Percentiles rank a stretch among this genome's conserved stretches.
Conservation (phyloP, 2,329 filamentous ascomycete genomes). For the Diaporthe vaccinii region DNA sequence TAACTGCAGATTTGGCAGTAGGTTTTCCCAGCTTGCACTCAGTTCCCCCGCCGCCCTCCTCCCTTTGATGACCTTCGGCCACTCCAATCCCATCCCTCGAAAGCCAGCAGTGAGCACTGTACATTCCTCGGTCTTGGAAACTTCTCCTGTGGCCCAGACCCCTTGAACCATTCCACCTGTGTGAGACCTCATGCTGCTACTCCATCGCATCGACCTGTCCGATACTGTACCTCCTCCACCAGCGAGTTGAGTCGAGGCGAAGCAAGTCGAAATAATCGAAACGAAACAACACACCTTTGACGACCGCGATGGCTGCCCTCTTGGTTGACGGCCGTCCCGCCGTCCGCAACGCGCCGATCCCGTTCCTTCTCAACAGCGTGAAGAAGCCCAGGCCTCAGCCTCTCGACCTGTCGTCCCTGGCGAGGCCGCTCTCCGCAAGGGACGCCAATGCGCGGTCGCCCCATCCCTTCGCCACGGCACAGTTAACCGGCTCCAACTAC, state of each 20-base stretch:
- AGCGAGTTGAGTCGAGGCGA: neutral
- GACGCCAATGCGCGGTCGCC: constrained; percentile 1
- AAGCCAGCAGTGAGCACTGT: neutral
- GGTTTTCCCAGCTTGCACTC: constrained; percentile 44
- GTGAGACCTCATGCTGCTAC: neutral
- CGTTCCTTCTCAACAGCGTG: neutral
- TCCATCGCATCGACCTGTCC: neutral
- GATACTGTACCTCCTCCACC: neutral
- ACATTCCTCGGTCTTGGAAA: neutral
- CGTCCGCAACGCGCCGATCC: constrained; percentile 9
- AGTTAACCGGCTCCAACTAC: neutral
- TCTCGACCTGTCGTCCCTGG: constrained; percentile 14
- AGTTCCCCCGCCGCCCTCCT: neutral
- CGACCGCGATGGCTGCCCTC: neutral
- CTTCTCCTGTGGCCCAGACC: neutral
- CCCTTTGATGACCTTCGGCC: neutral
- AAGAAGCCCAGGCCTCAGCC: constrained; percentile 3
- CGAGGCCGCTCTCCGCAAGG: neutral
- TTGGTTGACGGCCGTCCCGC: neutral
- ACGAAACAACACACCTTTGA: neutral
- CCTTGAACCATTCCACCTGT: neutral
- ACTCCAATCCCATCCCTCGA: neutral
- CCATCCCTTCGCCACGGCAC: neutral
- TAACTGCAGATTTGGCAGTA: constrained; percentile 66
- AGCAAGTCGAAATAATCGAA: neutral